Conservation (phyloP, 192 early-diverging fungal genomes). For the Haplosporangium gracile region DNA sequence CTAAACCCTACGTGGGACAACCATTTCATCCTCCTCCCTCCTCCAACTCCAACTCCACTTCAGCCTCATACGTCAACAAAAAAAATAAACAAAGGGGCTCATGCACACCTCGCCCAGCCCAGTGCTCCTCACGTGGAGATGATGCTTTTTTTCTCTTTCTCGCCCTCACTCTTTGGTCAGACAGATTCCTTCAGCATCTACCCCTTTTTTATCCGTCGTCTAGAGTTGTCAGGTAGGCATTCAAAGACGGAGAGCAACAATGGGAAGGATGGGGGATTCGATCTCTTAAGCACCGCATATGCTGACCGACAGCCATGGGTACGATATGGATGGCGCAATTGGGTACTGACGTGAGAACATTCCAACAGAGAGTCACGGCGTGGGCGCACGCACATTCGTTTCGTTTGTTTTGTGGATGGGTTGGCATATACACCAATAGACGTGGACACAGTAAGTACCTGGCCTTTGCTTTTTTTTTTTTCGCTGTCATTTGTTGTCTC, state of each 20-base stretch:
- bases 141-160: too few species aligned
- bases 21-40: neutral
- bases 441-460: neutral
- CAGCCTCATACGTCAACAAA: too few species aligned
- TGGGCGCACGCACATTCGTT: constrained; percentile 1
- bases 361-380: neutral
- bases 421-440: neutral
- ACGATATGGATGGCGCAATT: neutral
- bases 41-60: neutral
- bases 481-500: neutral
- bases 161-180: too few species aligned
- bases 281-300: too few species aligned
- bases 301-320: neutral
- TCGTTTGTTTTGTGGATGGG: neutral
- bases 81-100: too few species aligned
- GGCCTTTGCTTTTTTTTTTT: neutral
- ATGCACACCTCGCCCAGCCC: too few species aligned
- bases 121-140: too few species aligned
- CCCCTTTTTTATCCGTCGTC: too few species aligned
- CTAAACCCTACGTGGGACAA: constrained; percentile 4
- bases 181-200: too few species aligned
- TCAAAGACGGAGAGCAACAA: neutral
- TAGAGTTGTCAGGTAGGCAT: too few species aligned
- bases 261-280: neutral
- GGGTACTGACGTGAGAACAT: constrained; percentile 4